These are phyloP conservation scores for Macadamia tetraphylla DNA, from an alignment of 164 flowering plant genomes.

Conservation along the genomic window DNA sequence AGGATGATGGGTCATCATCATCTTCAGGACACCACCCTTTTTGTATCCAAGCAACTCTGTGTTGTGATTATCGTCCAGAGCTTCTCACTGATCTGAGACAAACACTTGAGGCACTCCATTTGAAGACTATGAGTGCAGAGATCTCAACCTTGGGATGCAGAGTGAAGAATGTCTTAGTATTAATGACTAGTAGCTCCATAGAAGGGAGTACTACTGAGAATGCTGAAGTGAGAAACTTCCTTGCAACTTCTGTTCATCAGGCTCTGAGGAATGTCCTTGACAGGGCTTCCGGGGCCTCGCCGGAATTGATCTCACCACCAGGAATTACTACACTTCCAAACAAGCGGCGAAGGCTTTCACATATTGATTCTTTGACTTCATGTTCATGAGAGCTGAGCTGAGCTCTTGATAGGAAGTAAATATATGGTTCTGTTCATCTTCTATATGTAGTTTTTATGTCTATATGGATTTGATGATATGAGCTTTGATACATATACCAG, in stretches of 20 bases:
- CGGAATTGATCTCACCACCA: constrained; percentile 38
- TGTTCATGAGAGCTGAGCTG: constrained; percentile 33
- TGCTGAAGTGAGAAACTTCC: constrained; percentile 22
- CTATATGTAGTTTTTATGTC: background rate
- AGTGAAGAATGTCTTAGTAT: constrained; percentile 45
- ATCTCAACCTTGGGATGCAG: constrained; percentile 62
- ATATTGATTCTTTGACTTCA: constrained; percentile 48
- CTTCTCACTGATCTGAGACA: constrained; percentile 54
- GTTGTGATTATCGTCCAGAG: constrained; percentile 65
- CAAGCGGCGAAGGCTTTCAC: constrained; percentile 55
- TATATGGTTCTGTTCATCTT: background rate
- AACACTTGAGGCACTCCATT: constrained; percentile 39
- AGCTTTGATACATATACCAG: background rate
- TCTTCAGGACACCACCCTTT: constrained; percentile 19
- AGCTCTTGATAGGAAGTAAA: background rate
- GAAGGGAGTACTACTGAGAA: constrained; percentile 18
- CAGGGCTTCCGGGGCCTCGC: constrained; percentile 25
- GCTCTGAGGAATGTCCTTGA: constrained; percentile 58
- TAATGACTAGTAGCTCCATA: constrained; percentile 27
- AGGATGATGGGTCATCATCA: constrained; percentile 10
- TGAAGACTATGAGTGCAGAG: constrained; percentile 51
- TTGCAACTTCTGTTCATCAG: constrained; percentile 38
- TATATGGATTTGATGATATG: background rate
- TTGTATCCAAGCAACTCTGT: constrained; percentile 49
- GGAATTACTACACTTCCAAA: constrained; percentile 28